Evolutionary conservation across 176 grass and related monocot genomes (phyloP), one percentile per base, ranked within the genome.

Genomic region (Pontederia paniculata): DNA sequence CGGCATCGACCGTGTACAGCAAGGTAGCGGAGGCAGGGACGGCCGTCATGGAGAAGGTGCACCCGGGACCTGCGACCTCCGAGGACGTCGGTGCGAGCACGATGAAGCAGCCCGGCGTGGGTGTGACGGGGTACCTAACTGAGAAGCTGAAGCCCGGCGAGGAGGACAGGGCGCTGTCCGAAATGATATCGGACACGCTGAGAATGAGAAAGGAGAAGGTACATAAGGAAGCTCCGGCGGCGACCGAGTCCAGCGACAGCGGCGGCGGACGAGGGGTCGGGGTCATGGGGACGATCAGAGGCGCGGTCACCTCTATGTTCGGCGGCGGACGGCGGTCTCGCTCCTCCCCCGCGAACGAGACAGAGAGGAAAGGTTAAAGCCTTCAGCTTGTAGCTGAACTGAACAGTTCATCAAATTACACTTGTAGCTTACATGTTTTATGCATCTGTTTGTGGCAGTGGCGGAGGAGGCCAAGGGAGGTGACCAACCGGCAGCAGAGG

Each of bases 91-190:
- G 73, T 60, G n/a, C 63, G 28, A 37, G 28, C 28, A 37, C 28
- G 28, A 37, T 6, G 28, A 37, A 37, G 28, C 28, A 37, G 28
- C 28, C 28, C 58, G 2, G 18, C n/a, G 1, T 1, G 3, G 19
- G 60, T 13, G 28, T 79, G 50, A 78, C 64, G 19, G 83, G 68
- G 21, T 90, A 74, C 48, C 55, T 90, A 50, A 66, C 77, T 1
- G 83, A 90, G 69, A 84, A 77, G 72, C 77, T 97, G 52, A 88
- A 82, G 11, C 93, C 93, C 0, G 74, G 77, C 2, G 93, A 90
- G 17, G 86, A 84, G 44, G 71, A 97, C 23, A 63, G 77, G 25
- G 72, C 72, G 1, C 77, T 97, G 23, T 81, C 80, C 63, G 50
- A 76, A 21, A 48, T 82, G 23, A 91, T 97, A 81, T 65, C 86